Conservation (phyloP, 352 stramenopile genomes). For the Hyaloperonospora arabidopsidis region DNA sequence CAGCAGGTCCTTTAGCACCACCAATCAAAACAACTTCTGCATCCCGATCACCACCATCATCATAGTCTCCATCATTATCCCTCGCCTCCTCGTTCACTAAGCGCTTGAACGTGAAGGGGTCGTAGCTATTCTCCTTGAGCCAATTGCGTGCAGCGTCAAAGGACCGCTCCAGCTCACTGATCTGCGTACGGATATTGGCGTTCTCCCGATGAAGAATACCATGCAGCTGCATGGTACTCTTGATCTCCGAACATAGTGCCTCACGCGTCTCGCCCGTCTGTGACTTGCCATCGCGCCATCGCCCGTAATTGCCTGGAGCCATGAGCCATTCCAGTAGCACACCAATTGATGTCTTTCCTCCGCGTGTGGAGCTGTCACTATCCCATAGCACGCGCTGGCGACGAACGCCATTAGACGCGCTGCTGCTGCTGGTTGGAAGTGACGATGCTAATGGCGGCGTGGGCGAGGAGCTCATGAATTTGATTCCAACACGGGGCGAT, state of each 20-base stretch:
- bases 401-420: constrained; percentile 8
- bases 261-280: constrained; percentile 65
- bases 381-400: constrained; percentile 75
- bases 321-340: constrained; percentile 65
- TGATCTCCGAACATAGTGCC: constrained; percentile 67
- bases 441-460: too few relatives aligned
- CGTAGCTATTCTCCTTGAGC: constrained; percentile 41
- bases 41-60: too few relatives aligned
- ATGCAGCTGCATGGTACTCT: constrained; percentile 45
- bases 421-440: too few relatives aligned
- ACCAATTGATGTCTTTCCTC: constrained; percentile 65
- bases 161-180: constrained; percentile 63
- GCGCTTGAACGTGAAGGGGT: constrained; percentile 21
- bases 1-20: constrained; percentile 18
- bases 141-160: constrained; percentile 49
- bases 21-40: constrained; percentile 1
- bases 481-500: too few relatives aligned
- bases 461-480: too few relatives aligned
- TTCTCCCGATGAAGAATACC: constrained; percentile 67
- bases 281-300: constrained; percentile 58
- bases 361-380: constrained; percentile 50
- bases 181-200: constrained; percentile 75
- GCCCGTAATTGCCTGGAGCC: constrained; percentile 51
- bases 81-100: constrained; percentile 2
- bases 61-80: neutral